Conservation (phyloP, 1,284 basidiomycete genomes). For the Ganoderma sinense region DNA sequence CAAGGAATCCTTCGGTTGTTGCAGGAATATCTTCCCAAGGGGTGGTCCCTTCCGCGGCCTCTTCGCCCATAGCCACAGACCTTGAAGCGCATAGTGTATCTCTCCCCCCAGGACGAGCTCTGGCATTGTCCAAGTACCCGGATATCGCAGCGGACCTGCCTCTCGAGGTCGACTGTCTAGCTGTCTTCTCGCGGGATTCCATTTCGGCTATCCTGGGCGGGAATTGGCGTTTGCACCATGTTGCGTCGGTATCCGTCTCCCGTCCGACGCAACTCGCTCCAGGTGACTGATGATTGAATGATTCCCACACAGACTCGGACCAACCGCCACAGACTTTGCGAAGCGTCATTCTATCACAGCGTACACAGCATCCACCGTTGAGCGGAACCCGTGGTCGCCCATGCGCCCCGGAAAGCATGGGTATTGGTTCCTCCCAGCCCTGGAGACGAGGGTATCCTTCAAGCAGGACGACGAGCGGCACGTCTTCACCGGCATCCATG, state of each 20-base stretch:
- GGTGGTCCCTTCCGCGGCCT: neutral
- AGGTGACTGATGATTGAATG: neutral
- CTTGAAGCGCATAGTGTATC: neutral
- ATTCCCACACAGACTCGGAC: neutral
- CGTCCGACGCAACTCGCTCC: neutral
- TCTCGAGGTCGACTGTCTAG: neutral
- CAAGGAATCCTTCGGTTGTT: neutral
- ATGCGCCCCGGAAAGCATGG: conserved; percentile 1
- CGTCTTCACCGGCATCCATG: neutral
- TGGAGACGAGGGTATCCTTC: neutral
- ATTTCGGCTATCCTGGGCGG: conserved; percentile 10
- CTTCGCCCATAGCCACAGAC: neutral
- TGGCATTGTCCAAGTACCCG: neutral
- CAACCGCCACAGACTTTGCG: neutral
- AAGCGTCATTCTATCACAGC: neutral
- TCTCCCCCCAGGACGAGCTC: neutral
- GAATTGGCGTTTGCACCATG: neutral
- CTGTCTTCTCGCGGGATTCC: conserved; percentile 13
- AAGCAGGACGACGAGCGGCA: neutral
- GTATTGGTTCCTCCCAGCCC: neutral
- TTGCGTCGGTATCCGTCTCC: neutral
- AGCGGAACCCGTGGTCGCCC: neutral
- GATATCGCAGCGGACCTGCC: neutral
- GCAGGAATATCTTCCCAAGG: neutral
- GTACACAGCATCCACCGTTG: neutral